Conservation (phyloP, 2,329 filamentous ascomycete species). For the Fusarium marasasianum region DNA sequence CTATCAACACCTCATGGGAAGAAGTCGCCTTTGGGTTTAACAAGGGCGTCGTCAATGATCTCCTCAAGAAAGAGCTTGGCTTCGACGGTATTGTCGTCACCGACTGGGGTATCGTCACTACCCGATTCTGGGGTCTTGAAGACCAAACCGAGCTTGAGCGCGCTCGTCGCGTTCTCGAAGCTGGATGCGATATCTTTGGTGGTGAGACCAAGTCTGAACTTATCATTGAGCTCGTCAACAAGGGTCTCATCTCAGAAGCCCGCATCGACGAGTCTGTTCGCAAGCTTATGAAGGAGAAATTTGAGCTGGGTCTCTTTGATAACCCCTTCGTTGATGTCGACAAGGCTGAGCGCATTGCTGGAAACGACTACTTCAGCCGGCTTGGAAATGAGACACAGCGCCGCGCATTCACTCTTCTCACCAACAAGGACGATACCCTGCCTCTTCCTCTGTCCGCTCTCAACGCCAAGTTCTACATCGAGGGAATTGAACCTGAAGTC, state of each 20-base stretch:
- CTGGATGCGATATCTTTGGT: constrained; percentile 63
- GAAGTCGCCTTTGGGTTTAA: constrained; percentile 62
- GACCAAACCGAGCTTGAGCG: constrained; percentile 50
- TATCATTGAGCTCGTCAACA: constrained; percentile 57
- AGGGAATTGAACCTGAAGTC: constrained; percentile 24
- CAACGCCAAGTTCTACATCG: constrained; percentile 37
- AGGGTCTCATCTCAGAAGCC: constrained; percentile 49
- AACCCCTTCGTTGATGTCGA: constrained; percentile 59
- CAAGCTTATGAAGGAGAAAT: constrained; percentile 60
- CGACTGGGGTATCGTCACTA: constrained; percentile 64
- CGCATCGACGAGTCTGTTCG: constrained; percentile 58
- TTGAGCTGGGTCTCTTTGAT: constrained; percentile 61
- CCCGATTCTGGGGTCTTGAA: constrained; percentile 62
- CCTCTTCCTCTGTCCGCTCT: constrained; percentile 27
- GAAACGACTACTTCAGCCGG: constrained; percentile 53
- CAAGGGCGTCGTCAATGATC: constrained; percentile 59
- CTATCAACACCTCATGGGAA: constrained; percentile 57
- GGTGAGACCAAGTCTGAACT: constrained; percentile 59
- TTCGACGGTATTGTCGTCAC: constrained; percentile 62
- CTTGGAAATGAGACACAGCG: constrained; percentile 42
- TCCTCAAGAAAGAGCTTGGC: constrained; percentile 57
- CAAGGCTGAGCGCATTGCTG: constrained; percentile 47
- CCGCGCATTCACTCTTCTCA: constrained; percentile 42
- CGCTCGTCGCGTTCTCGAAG: constrained; percentile 53
- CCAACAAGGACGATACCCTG: constrained; percentile 37